A percentile compares a stretch with the other conserved stretches of the same genome.
Evolutionary conservation across 257 asterid genomes (phyloP).

Genomic region (Ehretia macrophylla): DNA sequence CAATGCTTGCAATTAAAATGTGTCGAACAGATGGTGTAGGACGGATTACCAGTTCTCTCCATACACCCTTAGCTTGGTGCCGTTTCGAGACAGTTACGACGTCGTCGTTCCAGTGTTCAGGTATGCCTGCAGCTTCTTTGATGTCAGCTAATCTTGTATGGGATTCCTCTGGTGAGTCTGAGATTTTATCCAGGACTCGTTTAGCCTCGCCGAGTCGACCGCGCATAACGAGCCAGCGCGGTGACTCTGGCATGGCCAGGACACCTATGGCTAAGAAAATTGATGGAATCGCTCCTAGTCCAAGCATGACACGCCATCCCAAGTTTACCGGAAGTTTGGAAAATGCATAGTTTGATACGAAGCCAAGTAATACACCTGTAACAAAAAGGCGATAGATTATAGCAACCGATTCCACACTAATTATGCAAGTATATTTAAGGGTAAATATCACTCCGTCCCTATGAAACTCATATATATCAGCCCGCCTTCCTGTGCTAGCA

Average conservation of each 20-base stretch:
- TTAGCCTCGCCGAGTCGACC: conserved; percentile 21
- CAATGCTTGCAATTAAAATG: conserved; percentile 22
- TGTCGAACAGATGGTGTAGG: conserved; percentile 23
- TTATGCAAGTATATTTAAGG: too few relatives aligned
- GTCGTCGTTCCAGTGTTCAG: conserved; percentile 2
- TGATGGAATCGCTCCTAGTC: conserved; percentile 17
- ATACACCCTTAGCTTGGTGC: not conserved
- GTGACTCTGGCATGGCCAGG: conserved; percentile 21
- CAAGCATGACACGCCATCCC: conserved; percentile 27
- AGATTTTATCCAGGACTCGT: conserved; percentile 15
- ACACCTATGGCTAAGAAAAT: conserved; percentile 13
- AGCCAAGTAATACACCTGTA: conserved; percentile 20
- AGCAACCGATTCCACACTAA: too few relatives aligned
- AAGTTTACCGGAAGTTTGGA: conserved; percentile 9
- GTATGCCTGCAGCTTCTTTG: conserved; percentile 19
- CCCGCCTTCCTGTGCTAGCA: too few relatives aligned
- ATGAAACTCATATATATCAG: too few relatives aligned
- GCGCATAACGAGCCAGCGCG: conserved; percentile 25
- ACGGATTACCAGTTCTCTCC: conserved; percentile 22
- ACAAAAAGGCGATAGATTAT: too few relatives aligned
- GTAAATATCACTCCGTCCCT: too few relatives aligned
- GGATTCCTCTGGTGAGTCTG: conserved; percentile 17
- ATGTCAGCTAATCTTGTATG: conserved; percentile 10
- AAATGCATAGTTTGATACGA: conserved; percentile 14
- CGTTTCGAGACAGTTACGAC: conserved; percentile 4